Evolutionary conservation across 306 rosid species (phyloP).

Genomic region (Begonia masoniana): DNA sequence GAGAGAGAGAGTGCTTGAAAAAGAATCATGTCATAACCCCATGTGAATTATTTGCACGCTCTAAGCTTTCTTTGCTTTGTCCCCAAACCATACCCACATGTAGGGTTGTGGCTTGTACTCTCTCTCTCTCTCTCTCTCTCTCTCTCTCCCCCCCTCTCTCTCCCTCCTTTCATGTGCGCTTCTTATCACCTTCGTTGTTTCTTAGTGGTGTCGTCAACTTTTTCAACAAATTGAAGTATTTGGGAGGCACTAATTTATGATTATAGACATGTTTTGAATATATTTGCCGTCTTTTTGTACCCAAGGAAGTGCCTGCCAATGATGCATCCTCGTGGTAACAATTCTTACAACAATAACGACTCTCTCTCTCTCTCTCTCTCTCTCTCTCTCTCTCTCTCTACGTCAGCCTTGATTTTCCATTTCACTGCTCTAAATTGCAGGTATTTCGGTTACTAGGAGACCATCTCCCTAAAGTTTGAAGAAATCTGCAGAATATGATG

Average conservation of each 20-base stretch:
- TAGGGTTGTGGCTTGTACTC: constrained; percentile 32
- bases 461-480: no score
- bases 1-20: constrained; percentile 9
- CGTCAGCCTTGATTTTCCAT: no score
- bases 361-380: neutral
- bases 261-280: constrained; percentile 4
- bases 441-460: no score
- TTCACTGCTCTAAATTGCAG: no score
- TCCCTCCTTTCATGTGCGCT: constrained; percentile 3
- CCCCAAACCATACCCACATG: constrained; percentile 70
- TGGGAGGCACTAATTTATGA: constrained; percentile 33
- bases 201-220: constrained; percentile 14
- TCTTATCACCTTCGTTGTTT: constrained; percentile 34
- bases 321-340: constrained; percentile 15
- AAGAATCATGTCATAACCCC: constrained; percentile 37
- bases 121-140: neutral
- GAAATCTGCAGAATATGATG: no score
- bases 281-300: constrained; percentile 1
- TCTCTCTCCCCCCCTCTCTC: neutral
- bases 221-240: no score
- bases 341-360: neutral
- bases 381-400: no score
- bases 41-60: constrained; percentile 53
- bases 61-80: constrained; percentile 50
- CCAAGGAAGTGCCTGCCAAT: constrained; percentile 22